A percentile compares a stretch with the other conserved stretches of the same genome.
Evolutionary conservation across 1,139 yeast genomes (phyloP).

Genomic region (Taphrina deformans): DNA sequence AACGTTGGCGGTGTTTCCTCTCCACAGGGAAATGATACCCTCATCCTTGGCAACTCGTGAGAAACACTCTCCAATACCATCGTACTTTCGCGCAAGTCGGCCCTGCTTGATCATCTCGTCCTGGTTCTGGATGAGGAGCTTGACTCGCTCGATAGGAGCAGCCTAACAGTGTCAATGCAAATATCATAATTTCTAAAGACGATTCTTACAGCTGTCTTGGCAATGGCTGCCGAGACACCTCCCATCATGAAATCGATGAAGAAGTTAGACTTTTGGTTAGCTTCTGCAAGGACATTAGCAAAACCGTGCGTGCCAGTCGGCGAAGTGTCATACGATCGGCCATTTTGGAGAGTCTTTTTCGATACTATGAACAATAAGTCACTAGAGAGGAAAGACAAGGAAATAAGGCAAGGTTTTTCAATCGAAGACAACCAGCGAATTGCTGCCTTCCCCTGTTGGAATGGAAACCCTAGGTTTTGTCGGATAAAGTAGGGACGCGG

Average conservation of each 20-base stretch:
- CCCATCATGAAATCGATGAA: conserved; percentile 68
- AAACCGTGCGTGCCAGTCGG: not conserved
- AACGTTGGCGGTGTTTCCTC: conserved; percentile 84
- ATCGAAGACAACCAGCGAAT: conserved; percentile 4
- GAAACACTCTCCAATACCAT: conserved; percentile 72
- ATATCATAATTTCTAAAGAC: not conserved
- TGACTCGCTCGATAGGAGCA: conserved; percentile 81
- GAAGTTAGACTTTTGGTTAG: conserved; percentile 46
- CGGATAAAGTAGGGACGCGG: conserved; percentile 13
- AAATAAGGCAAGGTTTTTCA: conserved; percentile 3
- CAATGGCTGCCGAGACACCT: conserved; percentile 83
- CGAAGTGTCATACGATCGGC: conserved; percentile 11
- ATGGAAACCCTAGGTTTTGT: conserved; percentile 7
- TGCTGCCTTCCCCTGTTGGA: not conserved
- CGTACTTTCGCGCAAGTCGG: conserved; percentile 64
- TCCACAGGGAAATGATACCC: conserved; percentile 73
- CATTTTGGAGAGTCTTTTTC: conserved; percentile 12
- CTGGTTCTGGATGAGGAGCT: conserved; percentile 77
- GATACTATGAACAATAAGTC: conserved; percentile 6
- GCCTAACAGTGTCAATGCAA: conserved; percentile 47
- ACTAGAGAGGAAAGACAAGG: not conserved
- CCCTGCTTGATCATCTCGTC: conserved; percentile 84
- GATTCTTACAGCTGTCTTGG: conserved; percentile 59
- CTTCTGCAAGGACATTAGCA: conserved; percentile 2
- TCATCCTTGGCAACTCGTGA: conserved; percentile 69